phyloP scores from a whole-genome alignment of 2,329 filamentous ascomycete species.

The Verticillium alfalfae region DNA sequence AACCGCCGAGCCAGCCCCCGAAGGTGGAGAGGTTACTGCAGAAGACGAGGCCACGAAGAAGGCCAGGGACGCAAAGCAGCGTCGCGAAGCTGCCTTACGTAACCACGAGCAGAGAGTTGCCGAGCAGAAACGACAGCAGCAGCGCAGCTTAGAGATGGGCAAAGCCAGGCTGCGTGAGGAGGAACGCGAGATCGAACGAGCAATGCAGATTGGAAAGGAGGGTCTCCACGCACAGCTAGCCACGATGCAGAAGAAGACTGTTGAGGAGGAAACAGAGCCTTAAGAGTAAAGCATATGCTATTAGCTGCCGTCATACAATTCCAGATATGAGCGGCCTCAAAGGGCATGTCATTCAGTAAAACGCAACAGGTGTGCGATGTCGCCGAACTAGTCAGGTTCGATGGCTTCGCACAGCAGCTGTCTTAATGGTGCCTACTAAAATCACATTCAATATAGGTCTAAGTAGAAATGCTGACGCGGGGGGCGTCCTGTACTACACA shows the following conservation, averaged over 20 bases:
- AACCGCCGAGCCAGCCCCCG: conserved; percentile 54
- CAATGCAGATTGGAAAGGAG: conserved; percentile 63
- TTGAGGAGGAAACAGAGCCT: neutral
- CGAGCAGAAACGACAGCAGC: conserved; percentile 56
- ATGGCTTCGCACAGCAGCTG: too few relatives aligned
- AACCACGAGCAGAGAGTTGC: conserved; percentile 53
- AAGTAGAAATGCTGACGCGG: too few relatives aligned
- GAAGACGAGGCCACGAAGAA: conserved; percentile 48
- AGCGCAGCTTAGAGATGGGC: conserved; percentile 53
- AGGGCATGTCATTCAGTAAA: too few relatives aligned
- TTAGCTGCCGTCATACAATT: neutral
- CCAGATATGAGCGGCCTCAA: too few relatives aligned
- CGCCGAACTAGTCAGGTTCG: too few relatives aligned
- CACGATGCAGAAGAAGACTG: neutral
- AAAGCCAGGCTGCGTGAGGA: conserved; percentile 59
- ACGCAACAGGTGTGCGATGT: too few relatives aligned
- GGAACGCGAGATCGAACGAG: conserved; percentile 61
- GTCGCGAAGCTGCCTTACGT: conserved; percentile 58
- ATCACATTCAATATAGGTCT: too few relatives aligned
- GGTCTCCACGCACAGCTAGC: conserved; percentile 58
- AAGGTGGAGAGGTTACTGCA: conserved; percentile 23
- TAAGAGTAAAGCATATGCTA: neutral
- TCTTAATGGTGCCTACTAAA: too few relatives aligned
- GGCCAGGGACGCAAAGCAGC: conserved; percentile 42
- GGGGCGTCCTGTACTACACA: too few relatives aligned